Conservation (phyloP, 305 asterid genomes). For the Nicotiana rustica region DNA sequence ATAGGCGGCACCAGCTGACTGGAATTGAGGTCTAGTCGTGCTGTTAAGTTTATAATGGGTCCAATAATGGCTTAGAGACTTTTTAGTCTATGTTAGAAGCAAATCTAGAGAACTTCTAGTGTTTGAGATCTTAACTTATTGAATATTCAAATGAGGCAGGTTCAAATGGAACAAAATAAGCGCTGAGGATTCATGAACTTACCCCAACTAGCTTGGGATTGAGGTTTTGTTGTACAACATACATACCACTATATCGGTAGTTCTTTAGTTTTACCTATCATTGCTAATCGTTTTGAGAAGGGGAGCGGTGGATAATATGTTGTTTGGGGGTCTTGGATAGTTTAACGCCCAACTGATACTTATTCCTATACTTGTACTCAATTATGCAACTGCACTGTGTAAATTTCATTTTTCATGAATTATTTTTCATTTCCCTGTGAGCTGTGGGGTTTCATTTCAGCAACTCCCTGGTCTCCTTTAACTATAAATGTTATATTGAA, state of each 20-base stretch:
- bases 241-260: background rate
- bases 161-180: background rate
- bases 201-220: background rate
- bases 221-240: background rate
- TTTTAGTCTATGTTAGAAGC: background rate
- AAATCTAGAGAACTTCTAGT: background rate
- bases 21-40: background rate
- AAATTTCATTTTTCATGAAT: background rate
- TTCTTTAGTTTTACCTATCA: background rate
- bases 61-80: background rate
- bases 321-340: background rate
- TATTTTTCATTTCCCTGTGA: background rate
- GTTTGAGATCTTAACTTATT: background rate
- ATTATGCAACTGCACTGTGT: background rate
- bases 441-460: background rate
- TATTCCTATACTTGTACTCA: background rate
- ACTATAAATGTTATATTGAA: background rate
- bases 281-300: background rate
- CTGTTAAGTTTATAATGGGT: background rate
- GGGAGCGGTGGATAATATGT: background rate
- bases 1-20: background rate
- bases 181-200: background rate
- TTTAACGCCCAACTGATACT: background rate
- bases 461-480: background rate
- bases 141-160: background rate